Conservation (phyloP, 2,329 filamentous ascomycete species). For the Aspergillus eucalypticola region DNA sequence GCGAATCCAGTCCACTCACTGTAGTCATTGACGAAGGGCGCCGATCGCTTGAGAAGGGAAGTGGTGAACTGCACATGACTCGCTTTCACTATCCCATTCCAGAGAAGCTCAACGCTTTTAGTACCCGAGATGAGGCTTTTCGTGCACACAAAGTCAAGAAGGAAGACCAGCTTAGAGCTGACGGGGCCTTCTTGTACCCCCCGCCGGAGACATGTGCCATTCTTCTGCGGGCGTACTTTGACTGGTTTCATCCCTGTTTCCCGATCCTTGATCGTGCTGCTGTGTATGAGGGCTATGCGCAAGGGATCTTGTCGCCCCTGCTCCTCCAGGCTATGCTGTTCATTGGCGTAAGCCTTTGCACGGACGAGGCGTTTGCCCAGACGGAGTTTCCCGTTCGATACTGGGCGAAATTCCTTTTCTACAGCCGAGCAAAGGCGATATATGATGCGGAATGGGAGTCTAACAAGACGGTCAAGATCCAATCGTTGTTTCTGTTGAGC, state of each 20-base stretch:
- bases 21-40: constrained; percentile 49
- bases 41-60: background rate
- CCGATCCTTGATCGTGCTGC: constrained; percentile 54
- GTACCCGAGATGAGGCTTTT: constrained; percentile 20
- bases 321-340: constrained; percentile 57
- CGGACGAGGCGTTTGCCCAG: constrained; percentile 46
- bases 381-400: constrained; percentile 53
- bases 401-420: constrained; percentile 53
- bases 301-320: constrained; percentile 50
- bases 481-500: constrained; percentile 57
- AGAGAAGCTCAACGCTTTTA: constrained; percentile 18
- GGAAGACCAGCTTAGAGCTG: constrained; percentile 40
- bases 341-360: constrained; percentile 56
- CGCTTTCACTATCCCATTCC: constrained; percentile 42
- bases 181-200: constrained; percentile 51
- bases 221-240: constrained; percentile 55
- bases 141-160: constrained; percentile 32
- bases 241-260: constrained; percentile 60
- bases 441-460: constrained; percentile 58
- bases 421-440: constrained; percentile 53
- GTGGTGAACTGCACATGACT: constrained; percentile 26
- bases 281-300: constrained; percentile 43
- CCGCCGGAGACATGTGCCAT: constrained; percentile 44
- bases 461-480: constrained; percentile 53
- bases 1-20: constrained; percentile 52